A percentile compares a stretch with the other conserved stretches of the same genome.
These are phyloP conservation scores for Paraurostyla sp. DNA, from an alignment of 73 alveolate species.

Conservation along the genomic window DNA sequence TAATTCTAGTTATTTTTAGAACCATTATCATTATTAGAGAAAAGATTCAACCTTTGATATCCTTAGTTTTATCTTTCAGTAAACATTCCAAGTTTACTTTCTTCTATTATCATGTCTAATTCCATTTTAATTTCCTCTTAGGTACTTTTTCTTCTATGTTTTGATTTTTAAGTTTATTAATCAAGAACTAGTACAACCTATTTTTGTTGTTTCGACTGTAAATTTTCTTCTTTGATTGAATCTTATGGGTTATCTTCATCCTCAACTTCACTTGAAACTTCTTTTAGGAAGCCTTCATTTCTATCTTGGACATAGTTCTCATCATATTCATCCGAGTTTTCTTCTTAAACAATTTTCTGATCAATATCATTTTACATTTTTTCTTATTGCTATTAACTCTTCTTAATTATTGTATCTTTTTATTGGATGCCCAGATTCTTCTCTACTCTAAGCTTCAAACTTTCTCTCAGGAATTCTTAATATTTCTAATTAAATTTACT, in stretches of 20 bases:
- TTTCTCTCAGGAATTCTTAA: constrained; percentile 2
- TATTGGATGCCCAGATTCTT: background rate
- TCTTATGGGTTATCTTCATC: no score
- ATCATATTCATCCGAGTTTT: background rate
- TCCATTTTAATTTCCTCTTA: background rate
- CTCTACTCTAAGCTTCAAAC: constrained; percentile 1
- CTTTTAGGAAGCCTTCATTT: background rate
- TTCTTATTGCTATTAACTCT: background rate
- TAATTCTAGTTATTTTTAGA: background rate
- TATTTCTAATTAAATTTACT: constrained; percentile 19
- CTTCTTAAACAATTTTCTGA: constrained; percentile 13
- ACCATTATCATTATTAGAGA: background rate
- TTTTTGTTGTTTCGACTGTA: no score
- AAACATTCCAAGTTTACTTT: background rate
- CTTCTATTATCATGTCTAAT: background rate
- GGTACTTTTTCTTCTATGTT: background rate
- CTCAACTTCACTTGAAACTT: background rate
- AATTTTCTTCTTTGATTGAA: no score
- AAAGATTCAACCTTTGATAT: background rate
- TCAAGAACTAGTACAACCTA: no score
- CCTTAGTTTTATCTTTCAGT: background rate
- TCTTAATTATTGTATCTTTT: background rate
- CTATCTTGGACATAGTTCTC: background rate
- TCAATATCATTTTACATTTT: background rate
- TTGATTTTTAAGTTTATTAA: no score